Percentiles rank a stretch among this genome's conserved stretches.
phyloP scores from a whole-genome alignment of 2,329 filamentous ascomycete species.

The Thelonectria olida region DNA sequence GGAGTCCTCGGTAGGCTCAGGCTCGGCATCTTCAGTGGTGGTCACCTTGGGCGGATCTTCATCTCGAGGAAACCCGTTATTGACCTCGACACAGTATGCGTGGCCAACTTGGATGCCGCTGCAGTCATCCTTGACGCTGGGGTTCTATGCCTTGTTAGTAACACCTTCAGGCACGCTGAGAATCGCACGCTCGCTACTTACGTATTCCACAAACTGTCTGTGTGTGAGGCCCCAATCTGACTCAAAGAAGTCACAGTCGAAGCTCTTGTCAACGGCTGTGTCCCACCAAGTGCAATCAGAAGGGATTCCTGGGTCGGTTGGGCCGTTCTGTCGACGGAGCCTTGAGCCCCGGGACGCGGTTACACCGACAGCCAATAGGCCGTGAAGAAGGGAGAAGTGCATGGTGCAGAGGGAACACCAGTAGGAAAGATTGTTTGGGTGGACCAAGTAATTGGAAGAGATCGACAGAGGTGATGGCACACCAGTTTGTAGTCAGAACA shows the following conservation, averaged over 20 bases:
- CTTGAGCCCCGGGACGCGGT: neutral
- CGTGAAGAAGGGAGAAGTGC: neutral
- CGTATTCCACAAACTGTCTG: conserved; percentile 7
- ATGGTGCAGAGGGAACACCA: neutral
- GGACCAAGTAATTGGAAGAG: neutral
- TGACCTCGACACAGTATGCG: conserved; percentile 24
- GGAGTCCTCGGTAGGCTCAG: neutral
- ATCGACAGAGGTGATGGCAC: neutral
- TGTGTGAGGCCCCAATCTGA: conserved; percentile 2
- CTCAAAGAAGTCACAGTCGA: conserved; percentile 12
- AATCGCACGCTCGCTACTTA: conserved; percentile 4
- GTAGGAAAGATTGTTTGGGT: neutral
- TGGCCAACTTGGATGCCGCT: conserved; percentile 14
- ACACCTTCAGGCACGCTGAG: neutral
- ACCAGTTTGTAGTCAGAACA: neutral
- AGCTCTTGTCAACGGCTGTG: neutral
- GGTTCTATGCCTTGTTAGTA: conserved; percentile 10
- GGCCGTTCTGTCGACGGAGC: conserved; percentile 10
- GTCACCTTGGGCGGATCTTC: conserved; percentile 1
- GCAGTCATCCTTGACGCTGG: conserved; percentile 13
- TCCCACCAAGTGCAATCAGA: conserved; percentile 20
- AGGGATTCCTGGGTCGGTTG: conserved; percentile 1
- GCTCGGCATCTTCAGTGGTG: neutral
- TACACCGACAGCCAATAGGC: conserved; percentile 4
- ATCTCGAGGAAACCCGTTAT: conserved; percentile 11